These are phyloP conservation scores for Aristolochia fimbriata DNA, from an alignment of 164 flowering plant genomes.

Conservation along the genomic window DNA sequence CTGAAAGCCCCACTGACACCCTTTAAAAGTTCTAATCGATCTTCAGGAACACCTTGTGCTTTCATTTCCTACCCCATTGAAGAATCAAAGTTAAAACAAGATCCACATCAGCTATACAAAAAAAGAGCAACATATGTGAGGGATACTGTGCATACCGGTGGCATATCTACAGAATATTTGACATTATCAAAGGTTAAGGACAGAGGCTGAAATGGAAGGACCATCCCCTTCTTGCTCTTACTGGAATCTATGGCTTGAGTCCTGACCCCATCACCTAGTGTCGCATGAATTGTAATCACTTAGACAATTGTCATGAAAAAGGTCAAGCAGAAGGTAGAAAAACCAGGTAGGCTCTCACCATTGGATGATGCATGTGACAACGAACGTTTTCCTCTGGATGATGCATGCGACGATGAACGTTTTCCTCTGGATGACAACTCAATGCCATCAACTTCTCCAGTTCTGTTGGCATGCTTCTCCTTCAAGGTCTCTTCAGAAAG, in stretches of 20 bases:
- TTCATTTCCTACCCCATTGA: slow-evolving; percentile 45
- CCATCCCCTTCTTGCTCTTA: slow-evolving; percentile 29
- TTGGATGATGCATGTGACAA: background rate
- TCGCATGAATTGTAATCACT: background rate
- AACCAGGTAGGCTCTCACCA: background rate
- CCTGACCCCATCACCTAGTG: slow-evolving; percentile 1
- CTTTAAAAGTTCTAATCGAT: slow-evolving; percentile 30
- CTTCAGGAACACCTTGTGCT: slow-evolving; percentile 27
- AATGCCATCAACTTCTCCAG: slow-evolving; percentile 5
- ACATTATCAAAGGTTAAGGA: slow-evolving; percentile 38
- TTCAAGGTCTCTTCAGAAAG: slow-evolving; percentile 10
- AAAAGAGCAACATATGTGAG: background rate
- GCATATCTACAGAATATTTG: slow-evolving; percentile 47
- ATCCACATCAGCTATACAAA: background rate
- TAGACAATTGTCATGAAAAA: background rate
- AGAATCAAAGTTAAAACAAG: background rate
- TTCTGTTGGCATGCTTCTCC: slow-evolving; percentile 11
- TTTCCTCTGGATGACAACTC: slow-evolving; percentile 10
- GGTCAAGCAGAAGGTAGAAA: background rate
- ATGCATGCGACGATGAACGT: background rate
- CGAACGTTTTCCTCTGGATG: slow-evolving; percentile 6
- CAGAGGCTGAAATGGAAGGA: slow-evolving; percentile 48
- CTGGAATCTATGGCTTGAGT: slow-evolving; percentile 11
- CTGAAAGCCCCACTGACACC: slow-evolving; percentile 44
- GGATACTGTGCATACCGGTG: slow-evolving; percentile 24